Percentiles rank a stretch among this genome's conserved stretches.
These are phyloP conservation scores for Magnusiomyces paraingens DNA, from an alignment of 1,139 yeast genomes.

Conservation along the genomic window DNA sequence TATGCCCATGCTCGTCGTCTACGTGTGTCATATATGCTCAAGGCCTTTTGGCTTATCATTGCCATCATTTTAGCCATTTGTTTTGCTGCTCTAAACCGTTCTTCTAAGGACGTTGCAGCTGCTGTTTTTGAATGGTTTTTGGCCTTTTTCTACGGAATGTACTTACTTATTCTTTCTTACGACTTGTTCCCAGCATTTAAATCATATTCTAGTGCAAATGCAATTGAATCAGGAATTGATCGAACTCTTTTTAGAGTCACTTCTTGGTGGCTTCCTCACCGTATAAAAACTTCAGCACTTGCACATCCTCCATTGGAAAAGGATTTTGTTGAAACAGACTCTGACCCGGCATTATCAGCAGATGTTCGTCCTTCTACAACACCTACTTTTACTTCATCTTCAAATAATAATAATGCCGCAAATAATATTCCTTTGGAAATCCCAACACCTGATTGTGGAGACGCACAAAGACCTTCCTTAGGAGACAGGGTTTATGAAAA, in stretches of 20 bases:
- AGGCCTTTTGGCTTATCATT: constrained; percentile 57
- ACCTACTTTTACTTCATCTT: background rate
- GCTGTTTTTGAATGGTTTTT: constrained; percentile 75
- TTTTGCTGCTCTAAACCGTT: constrained; percentile 49
- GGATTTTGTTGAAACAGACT: background rate
- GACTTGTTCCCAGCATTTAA: constrained; percentile 65
- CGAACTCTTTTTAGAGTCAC: constrained; percentile 1
- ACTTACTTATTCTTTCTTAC: constrained; percentile 56
- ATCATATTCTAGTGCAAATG: constrained; percentile 14
- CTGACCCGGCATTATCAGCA: background rate
- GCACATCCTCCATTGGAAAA: background rate
- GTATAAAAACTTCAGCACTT: background rate
- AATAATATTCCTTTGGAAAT: no score
- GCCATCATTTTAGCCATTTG: constrained; percentile 67
- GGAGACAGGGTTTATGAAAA: constrained; percentile 4
- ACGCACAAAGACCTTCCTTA: background rate
- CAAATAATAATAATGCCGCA: no score
- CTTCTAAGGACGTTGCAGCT: constrained; percentile 42
- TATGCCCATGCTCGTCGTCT: constrained; percentile 38
- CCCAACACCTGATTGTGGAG: background rate
- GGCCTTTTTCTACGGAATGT: constrained; percentile 74
- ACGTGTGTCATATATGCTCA: constrained; percentile 41
- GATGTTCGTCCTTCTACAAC: no score
- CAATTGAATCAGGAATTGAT: constrained; percentile 20
- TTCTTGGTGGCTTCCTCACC: background rate